Base-by-base conservation (phyloP, 306 rosid genomes). In the Pueraria montana region DNA sequence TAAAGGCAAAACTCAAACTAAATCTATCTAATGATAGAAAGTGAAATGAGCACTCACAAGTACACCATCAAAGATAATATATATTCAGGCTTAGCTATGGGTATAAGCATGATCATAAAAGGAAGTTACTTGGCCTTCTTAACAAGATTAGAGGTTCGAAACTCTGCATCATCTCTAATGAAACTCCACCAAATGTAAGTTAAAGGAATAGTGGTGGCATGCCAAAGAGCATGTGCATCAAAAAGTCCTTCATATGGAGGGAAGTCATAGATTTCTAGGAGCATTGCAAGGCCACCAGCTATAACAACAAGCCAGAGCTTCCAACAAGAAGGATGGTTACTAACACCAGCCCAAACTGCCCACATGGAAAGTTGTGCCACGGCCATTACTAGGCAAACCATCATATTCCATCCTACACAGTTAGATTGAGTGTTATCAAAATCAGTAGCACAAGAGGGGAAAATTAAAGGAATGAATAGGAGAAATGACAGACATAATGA, bases 181-280 rank as follows among this genome's bases (percentile, higher is more conserved):
- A 95, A 93, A 86, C 96, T 90, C 98, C 98, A 95, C 97, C 97
- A 93, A 43, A 93, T 16, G 83, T 86, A 90, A 27, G 98, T 93
- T 38, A 95, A 83, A 12, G 98, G 98, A 83, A 93, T 72, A 30
- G 94, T 93, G 45, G n/a, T n/a, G n/a, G n/a, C n/a, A n/a, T n/a
- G n/a, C n/a, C n/a, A n/a, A n/a, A n/a, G n/a, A n/a, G n/a, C n/a
- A n/a, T n/a, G n/a, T n/a, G n/a, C n/a, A n/a, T n/a, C n/a, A n/a
- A n/a, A n/a, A n/a, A n/a, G n/a, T n/a, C n/a, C n/a, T n/a, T n/a
- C n/a, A n/a, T n/a, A n/a, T n/a, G n/a, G n/a, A n/a, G n/a, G n/a
- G n/a, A n/a, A n/a, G n/a, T n/a, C n/a, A n/a, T n/a, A n/a, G n/a
- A n/a, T n/a, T n/a, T n/a, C n/a, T n/a, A n/a, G n/a, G n/a, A n/a